Evolutionary conservation across 2,329 filamentous ascomycete genomes (phyloP), one percentile per base, ranked within the genome.

Genomic region (Claviceps pazoutovae): DNA sequence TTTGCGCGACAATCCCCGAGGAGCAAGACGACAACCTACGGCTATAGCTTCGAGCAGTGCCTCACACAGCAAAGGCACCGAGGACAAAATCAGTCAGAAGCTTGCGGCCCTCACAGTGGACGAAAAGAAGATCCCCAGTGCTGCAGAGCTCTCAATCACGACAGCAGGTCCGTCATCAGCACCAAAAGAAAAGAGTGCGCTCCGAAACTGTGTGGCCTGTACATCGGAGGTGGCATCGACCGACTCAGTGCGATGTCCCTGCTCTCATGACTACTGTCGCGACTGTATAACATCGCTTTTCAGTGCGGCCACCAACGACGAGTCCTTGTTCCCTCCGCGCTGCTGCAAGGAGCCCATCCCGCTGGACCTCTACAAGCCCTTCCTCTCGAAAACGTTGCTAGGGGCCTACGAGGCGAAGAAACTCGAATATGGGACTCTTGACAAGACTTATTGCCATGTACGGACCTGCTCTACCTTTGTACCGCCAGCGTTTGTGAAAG

Each of bases 251-350:
- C 21, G 43, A 9, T 52, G 46, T 21, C 54, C 54, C 13, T 58
- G 56, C 54, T 51, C 51, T 0, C 75, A 82, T 55, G 57, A 68
- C 2, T 82, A 80, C 60, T 83, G 79, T 56, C 59, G 60, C 0
- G 55, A 55, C 1, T 82, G 79, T 57, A 56, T 82, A 0, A 57
- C 57, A 2, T 51, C 54, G 0, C 67, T 80, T 0, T 75, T 81
- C 58, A n/a, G 54, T 1, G 51, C 59, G 0, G 66, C 74, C 0
- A 65, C 75, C 21, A 62, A 53, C 0, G 74, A 80, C 54, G 74
- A 81, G 51, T 65, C 69, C 0, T 57, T 76, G 0, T 82, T 79
- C 52, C 79, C 78, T 0, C 76, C 78, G 0, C 66, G 68, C 1
- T 82, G 78, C 62, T 81, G 78, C 57, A 53, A 57, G 0, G 56